Evolutionary conservation across 2,329 filamentous ascomycete species (phyloP).

Genomic region (Fusarium pseudonygamai): DNA sequence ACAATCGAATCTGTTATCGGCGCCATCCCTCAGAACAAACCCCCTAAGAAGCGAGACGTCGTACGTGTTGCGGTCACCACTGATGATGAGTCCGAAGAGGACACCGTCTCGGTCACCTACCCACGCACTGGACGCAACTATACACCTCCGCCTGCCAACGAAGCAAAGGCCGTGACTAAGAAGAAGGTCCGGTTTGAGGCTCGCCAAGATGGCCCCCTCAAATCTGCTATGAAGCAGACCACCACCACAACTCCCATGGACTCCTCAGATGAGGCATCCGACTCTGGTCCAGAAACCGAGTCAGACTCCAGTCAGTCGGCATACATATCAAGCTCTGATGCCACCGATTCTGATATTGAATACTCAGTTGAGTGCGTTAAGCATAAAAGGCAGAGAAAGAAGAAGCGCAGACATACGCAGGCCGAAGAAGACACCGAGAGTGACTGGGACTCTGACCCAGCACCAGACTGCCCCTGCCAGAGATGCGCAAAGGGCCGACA

Average conservation of each 20-base stretch:
- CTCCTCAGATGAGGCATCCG: conserved; percentile 37
- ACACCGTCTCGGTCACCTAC: conserved; percentile 60
- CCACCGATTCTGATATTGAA: conserved; percentile 29
- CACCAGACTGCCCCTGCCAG: conserved; percentile 45
- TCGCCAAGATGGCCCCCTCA: conserved; percentile 40
- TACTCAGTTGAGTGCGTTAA: conserved; percentile 23
- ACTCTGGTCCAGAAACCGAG: conserved; percentile 29
- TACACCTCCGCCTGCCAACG: neutral
- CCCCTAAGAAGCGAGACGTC: conserved; percentile 43
- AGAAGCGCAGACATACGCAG: conserved; percentile 13
- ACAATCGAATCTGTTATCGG: conserved; percentile 47
- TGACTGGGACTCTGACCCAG: conserved; percentile 47
- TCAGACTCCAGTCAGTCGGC: conserved; percentile 40
- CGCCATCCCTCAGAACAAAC: conserved; percentile 41
- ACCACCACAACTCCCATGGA: conserved; percentile 22
- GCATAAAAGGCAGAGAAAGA: conserved; percentile 29
- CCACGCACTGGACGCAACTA: conserved; percentile 50
- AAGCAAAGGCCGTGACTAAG: conserved; percentile 44
- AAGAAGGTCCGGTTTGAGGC: conserved; percentile 57
- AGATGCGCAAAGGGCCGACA: conserved; percentile 38
- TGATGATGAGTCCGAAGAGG: conserved; percentile 62
- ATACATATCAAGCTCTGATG: conserved; percentile 19
- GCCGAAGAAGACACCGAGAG: conserved; percentile 35
- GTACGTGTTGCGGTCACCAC: conserved; percentile 57
- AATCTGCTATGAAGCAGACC: conserved; percentile 39